A percentile compares a stretch with the other conserved stretches of the same genome.
Evolutionary conservation across 2,329 filamentous ascomycete species (phyloP).

Genomic region (Chaetomium globosum): DNA sequence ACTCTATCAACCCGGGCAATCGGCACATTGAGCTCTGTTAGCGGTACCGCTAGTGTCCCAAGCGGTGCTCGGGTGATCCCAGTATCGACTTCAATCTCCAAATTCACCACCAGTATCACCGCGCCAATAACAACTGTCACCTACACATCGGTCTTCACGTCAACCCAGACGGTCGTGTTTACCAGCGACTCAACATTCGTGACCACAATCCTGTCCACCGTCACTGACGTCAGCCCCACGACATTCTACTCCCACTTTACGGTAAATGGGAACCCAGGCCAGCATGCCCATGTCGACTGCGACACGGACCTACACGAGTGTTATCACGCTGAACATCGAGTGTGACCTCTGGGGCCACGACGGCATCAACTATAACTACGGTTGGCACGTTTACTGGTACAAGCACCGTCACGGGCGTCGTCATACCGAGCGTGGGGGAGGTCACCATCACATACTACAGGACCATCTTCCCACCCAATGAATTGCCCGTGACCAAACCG

Average conservation of each 20-base stretch:
- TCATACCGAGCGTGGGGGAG: constrained; percentile 32
- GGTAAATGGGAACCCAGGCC: constrained; percentile 14
- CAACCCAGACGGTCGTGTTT: constrained; percentile 9
- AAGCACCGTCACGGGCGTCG: constrained; percentile 29
- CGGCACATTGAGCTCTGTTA: neutral
- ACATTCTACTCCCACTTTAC: constrained; percentile 22
- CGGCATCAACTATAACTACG: constrained; percentile 12
- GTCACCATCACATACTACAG: constrained; percentile 35
- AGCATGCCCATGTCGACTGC: constrained; percentile 10
- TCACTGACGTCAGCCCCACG: constrained; percentile 4
- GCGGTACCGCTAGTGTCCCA: constrained; percentile 12
- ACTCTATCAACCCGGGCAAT: neutral
- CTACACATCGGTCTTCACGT: constrained; percentile 20
- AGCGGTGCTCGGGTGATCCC: constrained; percentile 24
- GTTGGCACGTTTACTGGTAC: constrained; percentile 7
- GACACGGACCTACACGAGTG: neutral
- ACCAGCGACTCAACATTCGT: constrained; percentile 17
- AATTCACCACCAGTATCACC: constrained; percentile 29
- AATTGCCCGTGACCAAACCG: constrained; percentile 13
- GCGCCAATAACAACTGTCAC: constrained; percentile 18
- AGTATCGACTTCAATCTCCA: constrained; percentile 23
- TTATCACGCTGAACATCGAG: constrained; percentile 18
- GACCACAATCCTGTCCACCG: constrained; percentile 15
- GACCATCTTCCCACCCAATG: constrained; percentile 27
- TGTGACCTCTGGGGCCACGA: neutral